These are phyloP conservation scores for Aspergillus sp. DNA, from an alignment of 2,329 filamentous ascomycete genomes.

Conservation along the genomic window DNA sequence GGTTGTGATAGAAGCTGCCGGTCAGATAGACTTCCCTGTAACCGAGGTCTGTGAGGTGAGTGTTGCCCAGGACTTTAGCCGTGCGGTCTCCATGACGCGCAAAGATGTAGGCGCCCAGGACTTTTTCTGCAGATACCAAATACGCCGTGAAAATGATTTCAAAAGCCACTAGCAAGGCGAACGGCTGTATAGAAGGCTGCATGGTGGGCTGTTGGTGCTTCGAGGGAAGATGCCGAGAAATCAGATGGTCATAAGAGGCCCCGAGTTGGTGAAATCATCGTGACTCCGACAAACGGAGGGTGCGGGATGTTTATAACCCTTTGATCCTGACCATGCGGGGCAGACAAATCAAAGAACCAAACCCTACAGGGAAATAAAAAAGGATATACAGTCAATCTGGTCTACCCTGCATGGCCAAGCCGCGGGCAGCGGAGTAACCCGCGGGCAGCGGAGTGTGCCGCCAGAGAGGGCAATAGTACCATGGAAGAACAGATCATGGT, in stretches of 20 bases:
- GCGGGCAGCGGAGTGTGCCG: not conserved
- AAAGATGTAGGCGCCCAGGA: slow-evolving; percentile 79
- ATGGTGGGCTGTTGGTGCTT: slow-evolving; percentile 10
- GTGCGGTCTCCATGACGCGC: slow-evolving; percentile 85
- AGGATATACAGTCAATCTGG: too few relatives aligned
- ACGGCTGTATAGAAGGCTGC: slow-evolving; percentile 17
- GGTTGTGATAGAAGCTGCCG: slow-evolving; percentile 65
- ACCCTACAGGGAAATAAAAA: too few relatives aligned
- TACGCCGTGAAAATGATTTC: slow-evolving; percentile 8
- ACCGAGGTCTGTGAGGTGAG: slow-evolving; percentile 69
- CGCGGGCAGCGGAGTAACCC: not conserved
- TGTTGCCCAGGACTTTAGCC: slow-evolving; percentile 62
- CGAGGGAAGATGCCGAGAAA: too few relatives aligned
- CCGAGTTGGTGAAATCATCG: too few relatives aligned
- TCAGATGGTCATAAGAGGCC: too few relatives aligned
- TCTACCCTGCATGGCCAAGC: not conserved
- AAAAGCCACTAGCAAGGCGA: slow-evolving; percentile 16
- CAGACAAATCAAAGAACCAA: too few relatives aligned
- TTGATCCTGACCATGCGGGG: too few relatives aligned
- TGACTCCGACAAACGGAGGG: too few relatives aligned
- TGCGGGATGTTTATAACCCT: too few relatives aligned
- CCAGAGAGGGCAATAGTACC: not conserved
- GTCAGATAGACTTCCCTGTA: slow-evolving; percentile 65
- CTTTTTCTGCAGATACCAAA: slow-evolving; percentile 48
- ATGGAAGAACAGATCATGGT: not conserved